Evolutionary conservation across 1,284 basidiomycete genomes (phyloP), one percentile per base, ranked within the genome.

Genomic region (Ustilago cynodontis): DNA sequence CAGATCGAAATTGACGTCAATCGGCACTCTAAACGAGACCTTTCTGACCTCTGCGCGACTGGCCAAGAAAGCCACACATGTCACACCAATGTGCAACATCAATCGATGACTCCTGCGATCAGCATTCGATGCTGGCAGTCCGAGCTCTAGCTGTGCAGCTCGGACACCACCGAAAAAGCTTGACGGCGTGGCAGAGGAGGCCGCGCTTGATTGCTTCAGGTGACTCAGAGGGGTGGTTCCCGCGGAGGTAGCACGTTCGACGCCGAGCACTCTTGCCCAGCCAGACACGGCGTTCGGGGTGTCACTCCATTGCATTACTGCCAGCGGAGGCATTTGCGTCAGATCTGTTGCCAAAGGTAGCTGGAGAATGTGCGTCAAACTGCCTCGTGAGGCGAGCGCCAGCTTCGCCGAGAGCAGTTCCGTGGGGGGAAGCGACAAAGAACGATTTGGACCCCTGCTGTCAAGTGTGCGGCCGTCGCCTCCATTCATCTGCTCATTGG

Each of bases 261-360:
- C 59, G 24, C 77, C 77, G 1, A 79, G 52, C 52, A 79, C 70
- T 18, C 77, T 50, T 3, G 73, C 69, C 72, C 73, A 76, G 22
- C 77, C 77, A 6, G 73, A 72, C 16, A 79, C 77, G 1, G 77
- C 65, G n/a, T 72, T 76, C 20, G 77, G 77, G 14, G 69, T 71
- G 52, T 71, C 68, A 13, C 67, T 71, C 77, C 77, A 79, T 58
- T 79, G 73, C 56, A 79, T 55, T 11, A 73, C 69, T 2, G 62
- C 72, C 24, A 79, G 47, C 20, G 77, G 77, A n/a, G 41, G 22
- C 6, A 65, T 35, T 14, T 57, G 53, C 7, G 65, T 66, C 37
- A 76, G 20, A 45, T 76, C 65, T 3, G 73, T 63, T 11, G 69
- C 58, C 41, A 79, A 31, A 9, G 77, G 77, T 16, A 73, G 65